Percentiles rank a stretch among this genome's conserved stretches.
phyloP scores from a whole-genome alignment of 164 flowering plant species.

The Brasenia schreberi region DNA sequence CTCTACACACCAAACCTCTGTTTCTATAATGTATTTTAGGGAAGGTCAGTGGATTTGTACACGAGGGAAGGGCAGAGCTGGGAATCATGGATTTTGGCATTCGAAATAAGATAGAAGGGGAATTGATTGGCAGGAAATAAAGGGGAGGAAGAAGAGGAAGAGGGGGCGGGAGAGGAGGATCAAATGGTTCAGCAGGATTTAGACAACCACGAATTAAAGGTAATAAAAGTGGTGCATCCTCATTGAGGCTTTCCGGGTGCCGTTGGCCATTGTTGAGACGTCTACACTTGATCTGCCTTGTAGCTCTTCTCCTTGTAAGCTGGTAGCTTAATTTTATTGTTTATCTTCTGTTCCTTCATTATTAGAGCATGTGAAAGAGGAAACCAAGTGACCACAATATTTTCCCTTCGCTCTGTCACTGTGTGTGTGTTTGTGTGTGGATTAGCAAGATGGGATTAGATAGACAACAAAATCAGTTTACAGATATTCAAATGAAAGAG shows the following conservation, averaged over 20 bases:
- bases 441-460: no score
- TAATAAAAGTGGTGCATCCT: not conserved
- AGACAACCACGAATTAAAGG: not conserved
- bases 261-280: not conserved
- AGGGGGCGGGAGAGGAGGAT: not conserved
- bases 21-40: no score
- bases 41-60: no score
- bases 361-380: not conserved
- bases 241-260: not conserved
- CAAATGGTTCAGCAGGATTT: not conserved
- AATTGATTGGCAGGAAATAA: not conserved
- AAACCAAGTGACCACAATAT: not conserved
- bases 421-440: no score
- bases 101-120: not conserved
- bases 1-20: no score
- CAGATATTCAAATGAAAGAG: no score
- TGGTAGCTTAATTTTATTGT: not conserved
- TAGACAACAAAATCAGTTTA: no score
- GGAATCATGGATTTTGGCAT: no score
- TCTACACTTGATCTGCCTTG: not conserved
- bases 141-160: not conserved
- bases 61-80: not conserved
- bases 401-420: no score
- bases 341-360: no score
- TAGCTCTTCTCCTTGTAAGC: not conserved